These are phyloP conservation scores for Parasitella parasitica DNA, from an alignment of 371 early-diverging fungal species.

Conservation along the genomic window DNA sequence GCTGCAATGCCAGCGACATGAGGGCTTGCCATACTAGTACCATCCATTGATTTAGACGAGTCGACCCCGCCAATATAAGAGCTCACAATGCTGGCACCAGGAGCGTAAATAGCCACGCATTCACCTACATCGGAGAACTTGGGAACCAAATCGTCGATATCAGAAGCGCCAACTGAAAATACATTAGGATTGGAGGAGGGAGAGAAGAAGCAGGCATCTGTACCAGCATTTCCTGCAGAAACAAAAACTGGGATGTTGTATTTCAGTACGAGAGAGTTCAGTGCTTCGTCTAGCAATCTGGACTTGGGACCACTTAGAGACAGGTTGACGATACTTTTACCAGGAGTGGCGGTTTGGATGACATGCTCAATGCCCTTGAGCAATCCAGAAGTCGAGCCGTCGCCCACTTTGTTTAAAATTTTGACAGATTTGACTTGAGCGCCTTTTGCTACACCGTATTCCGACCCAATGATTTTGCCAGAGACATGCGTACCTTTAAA, in stretches of 20 bases:
- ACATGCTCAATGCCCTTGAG: constrained; percentile 59
- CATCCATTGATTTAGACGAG: constrained; percentile 51
- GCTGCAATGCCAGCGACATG: constrained; percentile 63
- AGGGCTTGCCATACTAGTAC: constrained; percentile 76
- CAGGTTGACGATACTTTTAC: constrained; percentile 53
- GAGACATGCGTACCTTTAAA: constrained; percentile 76
- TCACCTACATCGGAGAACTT: constrained; percentile 54
- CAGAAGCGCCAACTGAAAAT: constrained; percentile 68
- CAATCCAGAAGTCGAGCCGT: constrained; percentile 60
- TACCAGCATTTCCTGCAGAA: constrained; percentile 74
- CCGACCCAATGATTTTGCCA: constrained; percentile 67
- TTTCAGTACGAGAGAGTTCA: constrained; percentile 49
- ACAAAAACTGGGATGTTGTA: constrained; percentile 46
- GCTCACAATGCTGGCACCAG: constrained; percentile 46
- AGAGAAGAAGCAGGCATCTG: constrained; percentile 69
- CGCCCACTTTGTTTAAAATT: constrained; percentile 53
- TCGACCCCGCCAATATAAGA: constrained; percentile 42
- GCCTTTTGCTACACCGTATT: constrained; percentile 76
- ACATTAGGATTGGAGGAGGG: constrained; percentile 65
- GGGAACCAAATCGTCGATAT: constrained; percentile 44
- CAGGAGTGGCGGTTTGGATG: constrained; percentile 26
- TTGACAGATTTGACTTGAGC: constrained; percentile 75
- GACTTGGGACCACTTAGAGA: constrained; percentile 57
- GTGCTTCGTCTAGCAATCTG: constrained; percentile 25
- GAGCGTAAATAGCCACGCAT: constrained; percentile 61